Evolutionary conservation across 108 stramenopile genomes (phyloP).

Genomic region (Ochromonas danica): DNA sequence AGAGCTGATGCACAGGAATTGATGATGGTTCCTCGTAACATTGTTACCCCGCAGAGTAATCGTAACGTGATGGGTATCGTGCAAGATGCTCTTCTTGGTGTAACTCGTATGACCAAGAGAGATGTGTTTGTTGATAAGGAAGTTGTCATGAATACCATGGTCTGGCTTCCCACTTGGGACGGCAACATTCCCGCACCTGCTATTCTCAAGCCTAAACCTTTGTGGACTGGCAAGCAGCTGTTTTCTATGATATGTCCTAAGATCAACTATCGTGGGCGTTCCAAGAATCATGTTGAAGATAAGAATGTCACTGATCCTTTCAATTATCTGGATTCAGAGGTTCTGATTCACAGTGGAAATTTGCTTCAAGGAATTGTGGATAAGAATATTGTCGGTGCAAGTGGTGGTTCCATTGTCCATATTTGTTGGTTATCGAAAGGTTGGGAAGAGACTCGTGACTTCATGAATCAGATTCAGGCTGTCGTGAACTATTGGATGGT

Average conservation of each 20-base stretch:
- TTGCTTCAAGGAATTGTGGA: slow-evolving; percentile 90
- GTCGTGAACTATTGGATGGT: slow-evolving; percentile 91
- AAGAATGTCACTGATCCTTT: slow-evolving; percentile 61
- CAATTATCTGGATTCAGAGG: slow-evolving; percentile 79
- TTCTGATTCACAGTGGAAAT: slow-evolving; percentile 86
- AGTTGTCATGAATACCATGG: slow-evolving; percentile 86
- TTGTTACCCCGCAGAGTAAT: slow-evolving; percentile 95
- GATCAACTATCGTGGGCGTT: slow-evolving; percentile 80
- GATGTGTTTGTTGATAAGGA: slow-evolving; percentile 90
- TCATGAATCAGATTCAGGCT: slow-evolving; percentile 97
- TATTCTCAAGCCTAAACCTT: slow-evolving; percentile 84
- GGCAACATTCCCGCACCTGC: slow-evolving; percentile 88
- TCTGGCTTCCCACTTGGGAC: slow-evolving; percentile 90
- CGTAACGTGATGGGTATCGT: slow-evolving; percentile 99
- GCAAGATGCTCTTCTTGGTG: slow-evolving; percentile 88
- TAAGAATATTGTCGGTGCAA: slow-evolving; percentile 90
- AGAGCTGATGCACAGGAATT: slow-evolving; percentile 91
- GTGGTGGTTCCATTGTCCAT: slow-evolving; percentile 94
- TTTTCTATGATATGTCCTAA: slow-evolving; percentile 82
- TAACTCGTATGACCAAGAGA: slow-evolving; percentile 92
- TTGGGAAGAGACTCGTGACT: slow-evolving; percentile 81
- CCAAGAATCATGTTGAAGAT: slow-evolving; percentile 64
- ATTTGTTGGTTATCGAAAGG: slow-evolving; percentile 91
- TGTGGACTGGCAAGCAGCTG: slow-evolving; percentile 99
- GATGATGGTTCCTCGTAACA: slow-evolving; percentile 91